These are phyloP conservation scores for Amniculicola lignicola DNA, from an alignment of 495 filamentous ascomycete species.

Conservation along the genomic window DNA sequence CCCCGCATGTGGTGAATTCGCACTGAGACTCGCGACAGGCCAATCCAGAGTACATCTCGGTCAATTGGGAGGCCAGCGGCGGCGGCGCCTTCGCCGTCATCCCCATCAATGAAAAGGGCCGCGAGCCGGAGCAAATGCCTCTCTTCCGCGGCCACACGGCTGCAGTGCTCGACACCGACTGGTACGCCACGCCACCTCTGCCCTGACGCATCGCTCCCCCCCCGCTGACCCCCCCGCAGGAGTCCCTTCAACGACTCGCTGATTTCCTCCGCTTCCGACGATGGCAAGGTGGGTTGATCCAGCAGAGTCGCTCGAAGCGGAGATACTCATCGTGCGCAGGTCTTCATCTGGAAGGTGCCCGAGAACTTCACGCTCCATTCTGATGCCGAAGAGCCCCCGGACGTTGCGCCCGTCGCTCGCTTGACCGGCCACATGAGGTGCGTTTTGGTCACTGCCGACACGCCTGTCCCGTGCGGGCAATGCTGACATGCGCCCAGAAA, in stretches of 20 bases:
- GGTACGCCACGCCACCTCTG: conserved; percentile 53
- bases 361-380: conserved; percentile 78
- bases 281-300: conserved; percentile 67
- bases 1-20: not conserved
- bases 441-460: not conserved
- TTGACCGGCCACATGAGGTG: conserved; percentile 71
- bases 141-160: conserved; percentile 95
- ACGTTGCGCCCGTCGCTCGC: conserved; percentile 76
- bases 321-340: conserved; percentile 45
- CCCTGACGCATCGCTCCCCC: not conserved
- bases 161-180: conserved; percentile 95
- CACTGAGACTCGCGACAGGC: conserved; percentile 52
- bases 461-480: not conserved
- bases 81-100: conserved; percentile 97
- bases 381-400: conserved; percentile 76
- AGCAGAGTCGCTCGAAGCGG: not conserved
- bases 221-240: conserved; percentile 52
- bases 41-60: conserved; percentile 91
- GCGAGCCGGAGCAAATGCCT: conserved; percentile 87
- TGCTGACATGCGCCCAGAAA: conserved; percentile 58
- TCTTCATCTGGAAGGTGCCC: conserved; percentile 93
- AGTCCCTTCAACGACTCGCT: conserved; percentile 91
- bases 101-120: conserved; percentile 80
- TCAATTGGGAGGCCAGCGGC: conserved; percentile 98
- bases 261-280: conserved; percentile 91